A percentile compares a stretch with the other conserved stretches of the same genome.
Conservation (phyloP, 2,329 filamentous ascomycete species). For the Fusarium anguioides region DNA sequence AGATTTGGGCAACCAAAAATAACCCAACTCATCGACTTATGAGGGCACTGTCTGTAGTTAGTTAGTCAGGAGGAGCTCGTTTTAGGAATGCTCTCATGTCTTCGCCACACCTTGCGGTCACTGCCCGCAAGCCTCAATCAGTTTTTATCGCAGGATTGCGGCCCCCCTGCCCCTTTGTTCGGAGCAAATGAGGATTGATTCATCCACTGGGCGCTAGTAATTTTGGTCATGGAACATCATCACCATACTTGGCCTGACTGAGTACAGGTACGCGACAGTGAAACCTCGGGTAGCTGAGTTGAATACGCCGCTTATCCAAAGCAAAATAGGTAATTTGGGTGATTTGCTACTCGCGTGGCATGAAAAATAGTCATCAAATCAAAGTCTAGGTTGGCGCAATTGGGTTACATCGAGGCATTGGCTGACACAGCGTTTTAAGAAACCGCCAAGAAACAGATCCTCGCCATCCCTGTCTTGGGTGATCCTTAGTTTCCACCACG, state of each 20-base stretch:
- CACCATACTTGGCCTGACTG: too few relatives aligned
- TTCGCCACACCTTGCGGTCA: conserved; percentile 33
- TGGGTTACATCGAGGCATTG: background rate
- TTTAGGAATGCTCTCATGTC: conserved; percentile 20
- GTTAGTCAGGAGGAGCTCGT: background rate
- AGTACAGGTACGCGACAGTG: background rate
- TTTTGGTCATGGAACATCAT: background rate
- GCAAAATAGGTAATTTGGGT: background rate
- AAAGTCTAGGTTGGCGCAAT: too few relatives aligned
- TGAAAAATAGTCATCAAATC: too few relatives aligned
- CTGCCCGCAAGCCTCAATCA: conserved; percentile 20
- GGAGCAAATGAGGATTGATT: conserved; percentile 10
- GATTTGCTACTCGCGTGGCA: too few relatives aligned
- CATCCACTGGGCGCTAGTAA: background rate
- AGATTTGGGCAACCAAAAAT: conserved; percentile 29
- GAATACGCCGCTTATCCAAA: background rate
- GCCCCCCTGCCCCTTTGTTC: conserved; percentile 11
- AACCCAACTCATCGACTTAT: conserved; percentile 1
- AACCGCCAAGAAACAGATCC: conserved; percentile 31
- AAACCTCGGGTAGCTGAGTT: conserved; percentile 21
- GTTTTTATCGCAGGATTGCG: conserved; percentile 16
- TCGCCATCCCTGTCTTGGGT: conserved; percentile 20
- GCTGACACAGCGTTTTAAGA: background rate
- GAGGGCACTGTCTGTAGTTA: too few relatives aligned
- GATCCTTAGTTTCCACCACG: conserved; percentile 15